These are phyloP conservation scores for Pichia pseudocactophila DNA, from an alignment of 805 yeast genomes.

Conservation along the genomic window DNA sequence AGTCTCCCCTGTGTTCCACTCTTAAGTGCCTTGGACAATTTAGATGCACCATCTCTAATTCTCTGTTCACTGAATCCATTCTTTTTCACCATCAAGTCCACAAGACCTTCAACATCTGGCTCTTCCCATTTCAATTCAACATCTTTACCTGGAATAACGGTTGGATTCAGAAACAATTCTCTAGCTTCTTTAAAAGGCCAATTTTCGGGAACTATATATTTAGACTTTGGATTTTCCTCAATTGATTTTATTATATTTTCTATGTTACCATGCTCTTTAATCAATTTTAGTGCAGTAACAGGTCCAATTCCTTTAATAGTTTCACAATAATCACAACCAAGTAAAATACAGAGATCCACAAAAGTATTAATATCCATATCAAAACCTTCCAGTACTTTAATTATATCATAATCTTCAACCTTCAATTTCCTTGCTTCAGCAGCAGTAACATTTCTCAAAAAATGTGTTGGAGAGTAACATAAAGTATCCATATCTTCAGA, in stretches of 20 bases:
- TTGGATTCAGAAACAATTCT: slow-evolving; percentile 75
- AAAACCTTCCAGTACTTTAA: slow-evolving; percentile 63
- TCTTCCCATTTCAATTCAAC: slow-evolving; percentile 76
- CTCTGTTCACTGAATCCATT: slow-evolving; percentile 93
- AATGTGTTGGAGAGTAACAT: slow-evolving; percentile 78
- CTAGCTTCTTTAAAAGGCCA: slow-evolving; percentile 93
- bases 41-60: slow-evolving; percentile 77
- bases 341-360: slow-evolving; percentile 81
- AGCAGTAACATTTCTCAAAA: slow-evolving; percentile 85
- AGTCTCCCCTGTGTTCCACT: slow-evolving; percentile 84
- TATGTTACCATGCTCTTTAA: slow-evolving; percentile 73
- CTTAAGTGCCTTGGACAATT: slow-evolving; percentile 75
- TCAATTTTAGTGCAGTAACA: slow-evolving; percentile 81
- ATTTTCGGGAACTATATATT: slow-evolving; percentile 81
- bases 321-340: slow-evolving; percentile 97
- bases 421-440: slow-evolving; percentile 92
- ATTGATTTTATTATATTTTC: slow-evolving; percentile 69
- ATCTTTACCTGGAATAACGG: slow-evolving; percentile 53
- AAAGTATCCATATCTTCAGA: slow-evolving; percentile 98
- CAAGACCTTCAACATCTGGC: slow-evolving; percentile 78
- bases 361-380: slow-evolving; percentile 68
- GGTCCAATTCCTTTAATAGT: slow-evolving; percentile 95
- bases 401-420: slow-evolving; percentile 70
- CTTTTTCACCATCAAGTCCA: slow-evolving; percentile 73
- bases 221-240: slow-evolving; percentile 46